Percentiles rank a stretch among this genome's conserved stretches.
Conservation (phyloP, 2,329 filamentous ascomycete genomes). For the Torrubiella hemipterigena region DNA sequence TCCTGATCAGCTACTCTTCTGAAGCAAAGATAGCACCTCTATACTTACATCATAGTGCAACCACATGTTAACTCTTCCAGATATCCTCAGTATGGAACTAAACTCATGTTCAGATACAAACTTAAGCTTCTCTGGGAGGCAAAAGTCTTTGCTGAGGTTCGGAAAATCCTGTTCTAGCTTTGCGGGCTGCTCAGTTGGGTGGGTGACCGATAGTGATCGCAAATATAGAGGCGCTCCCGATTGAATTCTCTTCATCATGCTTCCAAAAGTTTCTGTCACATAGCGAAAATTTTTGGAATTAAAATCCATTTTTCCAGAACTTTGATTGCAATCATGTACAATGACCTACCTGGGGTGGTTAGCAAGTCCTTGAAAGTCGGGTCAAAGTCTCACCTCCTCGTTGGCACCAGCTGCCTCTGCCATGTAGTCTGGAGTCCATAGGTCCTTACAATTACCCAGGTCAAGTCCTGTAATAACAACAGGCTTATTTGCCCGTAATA, state of each 20-base stretch:
- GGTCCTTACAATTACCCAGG: slow-evolving; percentile 53
- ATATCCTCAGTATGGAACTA: slow-evolving; percentile 70
- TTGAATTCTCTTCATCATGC: slow-evolving; percentile 51
- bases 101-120: slow-evolving; percentile 52
- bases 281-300: slow-evolving; percentile 75
- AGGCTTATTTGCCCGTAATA: slow-evolving; percentile 44
- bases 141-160: slow-evolving; percentile 55
- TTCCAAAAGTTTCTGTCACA: slow-evolving; percentile 51
- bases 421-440: slow-evolving; percentile 62
- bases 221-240: slow-evolving; percentile 58
- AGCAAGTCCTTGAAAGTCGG: slow-evolving; percentile 3
- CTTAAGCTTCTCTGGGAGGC: slow-evolving; percentile 48
- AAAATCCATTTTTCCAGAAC: slow-evolving; percentile 61
- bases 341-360: slow-evolving; percentile 51
- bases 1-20: slow-evolving; percentile 3
- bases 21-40: background rate
- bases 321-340: slow-evolving; percentile 52
- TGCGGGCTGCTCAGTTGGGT: slow-evolving; percentile 59
- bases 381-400: slow-evolving; percentile 39
- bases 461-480: slow-evolving; percentile 50
- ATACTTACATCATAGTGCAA: slow-evolving; percentile 67
- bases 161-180: slow-evolving; percentile 62
- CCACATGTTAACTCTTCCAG: slow-evolving; percentile 76
- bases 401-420: slow-evolving; percentile 46
- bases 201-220: slow-evolving; percentile 59